These are phyloP conservation scores for Neonectria magnoliae DNA, from an alignment of 2,329 filamentous ascomycete species.

Conservation along the genomic window DNA sequence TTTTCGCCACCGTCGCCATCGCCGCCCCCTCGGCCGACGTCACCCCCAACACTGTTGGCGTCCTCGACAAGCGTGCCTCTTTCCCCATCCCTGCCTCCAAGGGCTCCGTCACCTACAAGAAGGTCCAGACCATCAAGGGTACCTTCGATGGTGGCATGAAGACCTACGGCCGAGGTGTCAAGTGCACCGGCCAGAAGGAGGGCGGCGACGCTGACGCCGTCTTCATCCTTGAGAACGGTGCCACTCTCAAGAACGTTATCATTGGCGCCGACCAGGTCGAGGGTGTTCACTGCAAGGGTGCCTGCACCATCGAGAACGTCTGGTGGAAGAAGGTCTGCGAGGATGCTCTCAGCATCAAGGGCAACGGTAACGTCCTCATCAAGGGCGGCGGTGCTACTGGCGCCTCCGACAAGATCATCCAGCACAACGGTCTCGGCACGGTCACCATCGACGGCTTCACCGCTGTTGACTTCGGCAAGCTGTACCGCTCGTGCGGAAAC, in stretches of 20 bases:
- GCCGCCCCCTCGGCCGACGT: conserved; percentile 37
- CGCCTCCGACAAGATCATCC: conserved; percentile 8
- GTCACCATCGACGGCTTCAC: conserved; percentile 18
- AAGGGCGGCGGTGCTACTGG: conserved; percentile 18
- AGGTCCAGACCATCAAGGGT: conserved; percentile 27
- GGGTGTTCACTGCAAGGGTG: conserved; percentile 37
- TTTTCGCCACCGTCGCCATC: conserved; percentile 34
- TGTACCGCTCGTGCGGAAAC: conserved; percentile 17
- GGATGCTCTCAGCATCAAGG: conserved; percentile 37
- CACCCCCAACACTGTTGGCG: conserved; percentile 41
- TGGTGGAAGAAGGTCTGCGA: conserved; percentile 40
- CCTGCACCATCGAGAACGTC: conserved; percentile 39
- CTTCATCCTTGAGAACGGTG: conserved; percentile 38
- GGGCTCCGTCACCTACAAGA: conserved; percentile 41
- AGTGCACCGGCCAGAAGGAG: conserved; percentile 34
- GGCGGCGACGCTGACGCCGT: conserved; percentile 32
- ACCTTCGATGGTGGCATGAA: conserved; percentile 35
- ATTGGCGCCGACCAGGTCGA: conserved; percentile 36
- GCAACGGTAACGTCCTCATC: conserved; percentile 33
- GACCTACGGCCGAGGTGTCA: conserved; percentile 37
- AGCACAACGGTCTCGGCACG: conserved; percentile 17
- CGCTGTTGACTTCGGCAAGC: conserved; percentile 15
- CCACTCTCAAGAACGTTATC: conserved; percentile 38
- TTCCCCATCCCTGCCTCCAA: conserved; percentile 40
- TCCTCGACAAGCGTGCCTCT: conserved; percentile 37